Base-by-base conservation (phyloP, 768 basidiomycete species). In the Boletales sp. region DNA sequence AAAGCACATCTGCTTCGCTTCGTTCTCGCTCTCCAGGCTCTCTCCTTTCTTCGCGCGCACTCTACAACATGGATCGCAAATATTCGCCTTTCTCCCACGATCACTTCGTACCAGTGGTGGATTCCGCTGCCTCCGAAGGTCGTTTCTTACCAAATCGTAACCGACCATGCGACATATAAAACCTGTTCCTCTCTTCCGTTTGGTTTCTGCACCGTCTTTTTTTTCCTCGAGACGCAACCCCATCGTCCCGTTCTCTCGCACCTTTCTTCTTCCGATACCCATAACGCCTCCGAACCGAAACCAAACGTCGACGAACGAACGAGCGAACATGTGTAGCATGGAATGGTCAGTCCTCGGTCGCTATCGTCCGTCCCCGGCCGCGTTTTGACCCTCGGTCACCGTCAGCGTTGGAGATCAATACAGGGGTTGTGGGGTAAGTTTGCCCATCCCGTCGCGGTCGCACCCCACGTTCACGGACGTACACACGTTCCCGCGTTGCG, bases 291-390 rank as follows among this genome's bases (percentile, higher is more conserved):
- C 21, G 8, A 47, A 53, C 21, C 21, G 8, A 47, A 53, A 21
- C 52, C 45, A 45, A 50, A 45, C 4, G 40, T 43, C 40, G 42
- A 5, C 27, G 4, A 21, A 21, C 21, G 21, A 21, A 21, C 21
- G n/a, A n/a, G 18, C 60, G 7, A 62, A 21, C 38, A 84, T 84
- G 82, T 84, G 82, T 53, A 70, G 69, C 62, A 74, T 77, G 59
- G 82, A 83, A 75, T 76, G 79, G 82, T 82, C 56, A 56, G 58
- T 59, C 50, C n/a, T n/a, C 21, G 21, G 21, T 21, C 21, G 21
- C 21, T 4, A 21, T 4, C 21, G 21, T 21, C 21, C n/a, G n/a
- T n/a, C 21, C 21, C 21, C 21, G 21, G 21, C 30, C 43, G 44
- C 34, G 34, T 21, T 43, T 56, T 48, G 34, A 43, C 57, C 43